A percentile compares a stretch with the other conserved stretches of the same genome.
phyloP scores from a whole-genome alignment of 2,329 filamentous ascomycete species.

The Annulohypoxylon truncatum region DNA sequence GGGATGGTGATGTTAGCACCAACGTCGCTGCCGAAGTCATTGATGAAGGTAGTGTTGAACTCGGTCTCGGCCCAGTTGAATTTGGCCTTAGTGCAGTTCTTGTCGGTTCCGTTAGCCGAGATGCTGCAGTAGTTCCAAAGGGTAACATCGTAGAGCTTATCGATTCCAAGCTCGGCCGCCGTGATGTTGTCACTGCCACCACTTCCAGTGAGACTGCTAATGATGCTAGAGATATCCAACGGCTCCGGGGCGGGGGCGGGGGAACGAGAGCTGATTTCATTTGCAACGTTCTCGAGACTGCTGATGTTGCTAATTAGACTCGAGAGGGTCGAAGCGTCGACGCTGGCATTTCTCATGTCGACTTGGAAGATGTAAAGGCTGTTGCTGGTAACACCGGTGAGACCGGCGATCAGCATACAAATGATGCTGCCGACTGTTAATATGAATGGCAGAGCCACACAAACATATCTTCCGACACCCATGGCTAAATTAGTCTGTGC shows the following conservation, averaged over 20 bases:
- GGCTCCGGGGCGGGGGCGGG: slow-evolving; percentile 18
- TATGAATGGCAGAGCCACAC: slow-evolving; percentile 87
- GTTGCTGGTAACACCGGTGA: slow-evolving; percentile 68
- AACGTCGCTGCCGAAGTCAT: slow-evolving; percentile 54
- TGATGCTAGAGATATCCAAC: slow-evolving; percentile 23
- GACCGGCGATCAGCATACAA: slow-evolving; percentile 69
- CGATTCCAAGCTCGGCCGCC: slow-evolving; percentile 69
- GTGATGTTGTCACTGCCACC: slow-evolving; percentile 61
- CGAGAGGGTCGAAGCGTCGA: slow-evolving; percentile 44
- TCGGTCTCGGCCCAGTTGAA: slow-evolving; percentile 82
- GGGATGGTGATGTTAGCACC: slow-evolving; percentile 73
- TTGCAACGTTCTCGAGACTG: slow-evolving; percentile 24
- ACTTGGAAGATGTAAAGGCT: slow-evolving; percentile 69
- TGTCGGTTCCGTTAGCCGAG: slow-evolving; percentile 64
- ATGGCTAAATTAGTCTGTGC: slow-evolving; percentile 53
- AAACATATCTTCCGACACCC: slow-evolving; percentile 81
- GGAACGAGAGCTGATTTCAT: slow-evolving; percentile 29
- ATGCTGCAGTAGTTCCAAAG: slow-evolving; percentile 89
- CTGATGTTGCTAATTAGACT: slow-evolving; percentile 40
- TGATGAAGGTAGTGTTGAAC: slow-evolving; percentile 63
- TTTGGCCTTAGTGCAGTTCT: slow-evolving; percentile 76
- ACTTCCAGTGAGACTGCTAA: slow-evolving; percentile 45
- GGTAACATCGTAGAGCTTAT: slow-evolving; percentile 81
- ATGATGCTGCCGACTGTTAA: slow-evolving; percentile 83
- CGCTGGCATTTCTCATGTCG: slow-evolving; percentile 57